These are phyloP conservation scores for Silene conica DNA, from an alignment of 148 eudicot species.

Conservation along the genomic window DNA sequence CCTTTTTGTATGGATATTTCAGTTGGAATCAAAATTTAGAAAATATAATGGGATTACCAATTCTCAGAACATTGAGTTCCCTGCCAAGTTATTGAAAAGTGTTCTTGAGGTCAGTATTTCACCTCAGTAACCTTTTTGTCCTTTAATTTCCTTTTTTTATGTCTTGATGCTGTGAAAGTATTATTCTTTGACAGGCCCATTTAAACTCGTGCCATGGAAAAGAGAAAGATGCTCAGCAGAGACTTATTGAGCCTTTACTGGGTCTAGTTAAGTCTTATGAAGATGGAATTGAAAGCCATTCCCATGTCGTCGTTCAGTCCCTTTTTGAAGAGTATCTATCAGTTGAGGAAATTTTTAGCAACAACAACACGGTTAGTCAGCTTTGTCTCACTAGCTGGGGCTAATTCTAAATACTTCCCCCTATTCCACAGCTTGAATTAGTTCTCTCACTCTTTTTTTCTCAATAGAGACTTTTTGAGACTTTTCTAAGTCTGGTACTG, in stretches of 20 bases:
- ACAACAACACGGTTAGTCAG: conserved; percentile 65
- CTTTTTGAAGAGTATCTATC: conserved; percentile 87
- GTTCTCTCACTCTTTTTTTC: too few relatives aligned
- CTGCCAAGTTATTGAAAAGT: conserved; percentile 70
- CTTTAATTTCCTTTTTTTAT: neutral
- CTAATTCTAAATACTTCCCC: neutral
- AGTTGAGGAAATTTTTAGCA: conserved; percentile 86
- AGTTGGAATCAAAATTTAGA: conserved; percentile 78
- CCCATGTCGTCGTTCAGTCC: conserved; percentile 74
- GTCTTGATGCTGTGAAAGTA: conserved; percentile 10
- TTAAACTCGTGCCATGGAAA: conserved; percentile 61
- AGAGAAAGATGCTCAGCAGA: conserved; percentile 86
- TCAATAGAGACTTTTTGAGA: too few relatives aligned
- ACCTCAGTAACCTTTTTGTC: conserved; percentile 2
- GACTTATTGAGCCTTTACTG: conserved; percentile 87
- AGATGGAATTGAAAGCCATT: conserved; percentile 97
- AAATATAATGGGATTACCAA: conserved; percentile 52
- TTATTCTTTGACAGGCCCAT: conserved; percentile 51
- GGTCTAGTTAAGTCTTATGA: conserved; percentile 91
- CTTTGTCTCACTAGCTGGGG: neutral
- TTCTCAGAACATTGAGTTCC: conserved; percentile 76
- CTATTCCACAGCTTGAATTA: neutral
- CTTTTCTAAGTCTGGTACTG: neutral
- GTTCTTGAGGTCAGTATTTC: conserved; percentile 71
- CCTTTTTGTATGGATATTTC: conserved; percentile 25